phyloP scores from a whole-genome alignment of 176 grass and related monocot genomes.

The Cenchrus americanus region DNA sequence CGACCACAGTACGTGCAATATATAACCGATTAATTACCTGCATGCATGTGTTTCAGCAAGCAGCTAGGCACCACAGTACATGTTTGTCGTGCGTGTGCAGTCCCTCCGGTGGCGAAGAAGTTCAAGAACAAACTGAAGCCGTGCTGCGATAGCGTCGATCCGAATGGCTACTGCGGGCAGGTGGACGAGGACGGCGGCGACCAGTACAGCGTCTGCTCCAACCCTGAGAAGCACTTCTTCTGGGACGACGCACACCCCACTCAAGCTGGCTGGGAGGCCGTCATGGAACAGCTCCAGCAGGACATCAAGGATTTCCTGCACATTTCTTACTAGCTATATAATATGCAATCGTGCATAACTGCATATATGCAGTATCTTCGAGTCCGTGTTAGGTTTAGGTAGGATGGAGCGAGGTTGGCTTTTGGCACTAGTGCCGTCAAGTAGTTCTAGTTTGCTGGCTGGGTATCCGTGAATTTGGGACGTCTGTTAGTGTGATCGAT shows the following conservation, averaged over 20 bases:
- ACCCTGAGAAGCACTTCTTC: conserved; percentile 16
- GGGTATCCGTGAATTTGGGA: too few relatives aligned
- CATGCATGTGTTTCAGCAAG: neutral
- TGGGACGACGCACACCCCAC: conserved; percentile 23
- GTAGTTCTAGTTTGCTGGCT: too few relatives aligned
- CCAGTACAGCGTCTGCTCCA: neutral
- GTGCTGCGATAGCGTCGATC: conserved; percentile 45
- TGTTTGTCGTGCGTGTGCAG: neutral
- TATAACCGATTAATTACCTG: too few relatives aligned
- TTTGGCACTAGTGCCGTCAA: too few relatives aligned
- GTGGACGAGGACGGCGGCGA: neutral
- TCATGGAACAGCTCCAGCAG: conserved; percentile 15
- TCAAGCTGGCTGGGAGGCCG: conserved; percentile 9
- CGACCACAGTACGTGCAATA: neutral
- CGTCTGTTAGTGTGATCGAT: too few relatives aligned
- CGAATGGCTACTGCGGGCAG: conserved; percentile 34
- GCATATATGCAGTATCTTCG: too few relatives aligned
- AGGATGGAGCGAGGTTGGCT: too few relatives aligned
- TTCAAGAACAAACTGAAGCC: conserved; percentile 41
- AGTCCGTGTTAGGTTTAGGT: too few relatives aligned
- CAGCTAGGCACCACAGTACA: too few relatives aligned
- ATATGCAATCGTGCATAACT: too few relatives aligned
- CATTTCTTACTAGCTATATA: neutral
- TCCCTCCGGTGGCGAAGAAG: neutral
- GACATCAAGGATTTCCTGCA: neutral